Evolutionary conservation across 2,329 filamentous ascomycete genomes (phyloP), one percentile per base, ranked within the genome.

Genomic region (Pseudogymnoascus sp.): DNA sequence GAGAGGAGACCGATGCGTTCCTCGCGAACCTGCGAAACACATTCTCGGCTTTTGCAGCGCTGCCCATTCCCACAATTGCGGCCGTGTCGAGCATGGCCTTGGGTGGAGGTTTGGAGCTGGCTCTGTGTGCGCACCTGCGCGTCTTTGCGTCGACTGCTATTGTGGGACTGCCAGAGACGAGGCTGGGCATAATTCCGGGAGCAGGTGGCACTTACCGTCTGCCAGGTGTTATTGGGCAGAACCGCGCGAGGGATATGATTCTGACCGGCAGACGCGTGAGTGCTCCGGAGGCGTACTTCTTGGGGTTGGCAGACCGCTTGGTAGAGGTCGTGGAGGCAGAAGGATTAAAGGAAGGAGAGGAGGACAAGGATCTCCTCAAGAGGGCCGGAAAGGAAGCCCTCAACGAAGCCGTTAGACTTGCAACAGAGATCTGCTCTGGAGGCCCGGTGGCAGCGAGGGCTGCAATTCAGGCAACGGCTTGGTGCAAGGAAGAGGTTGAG

Each of bases 131-230:
- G 1, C 87, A 94, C 75, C 86, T 99, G 75, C 91, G 94, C 67
- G 88, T 99, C 60, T 87, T 97, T 67, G 84, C 87, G 33, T 91
- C 90, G 39, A 89, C 87, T 35, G 89, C 91, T 13, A 78, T 81
- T 25, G 85, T 99, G 61, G 92, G 86, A 0, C 84, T 97, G 4
- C 94, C 94, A 1, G 94, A 99, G 74, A 97, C 94, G 1, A 83
- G 92, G 2, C 83, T 99, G 2, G 94, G 89, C 62, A 99, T 99
- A 73, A 89, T 99, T 66, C 94, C 94, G 2, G 94, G 94, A 63
- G 94, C 93, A 2, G 94, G 94, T 44, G 94, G 93, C 64, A 97
- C 93, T 0, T 91, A 91, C 75, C 87, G 94, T 8, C 85, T 99
- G 0, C 91, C 92, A 1, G 83, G 82, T 7, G 76, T 99, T 17